A percentile compares a stretch with the other conserved stretches of the same genome.
Conservation (phyloP, 2,329 filamentous ascomycete genomes). For the Aspergillus candidus region DNA sequence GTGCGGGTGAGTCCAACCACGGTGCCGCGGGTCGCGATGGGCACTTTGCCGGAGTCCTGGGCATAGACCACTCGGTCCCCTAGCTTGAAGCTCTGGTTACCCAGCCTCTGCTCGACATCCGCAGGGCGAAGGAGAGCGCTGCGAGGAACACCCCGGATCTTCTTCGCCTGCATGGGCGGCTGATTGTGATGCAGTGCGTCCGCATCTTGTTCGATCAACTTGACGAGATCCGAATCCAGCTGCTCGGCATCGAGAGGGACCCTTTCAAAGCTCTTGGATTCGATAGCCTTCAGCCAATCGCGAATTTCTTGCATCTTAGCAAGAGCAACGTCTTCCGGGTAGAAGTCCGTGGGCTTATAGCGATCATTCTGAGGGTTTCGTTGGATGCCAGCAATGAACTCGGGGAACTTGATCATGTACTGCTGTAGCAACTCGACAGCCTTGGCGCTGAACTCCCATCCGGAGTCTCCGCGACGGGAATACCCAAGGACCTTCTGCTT, state of each 20-base stretch:
- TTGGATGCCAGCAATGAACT: conserved; percentile 87
- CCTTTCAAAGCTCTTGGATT: conserved; percentile 85
- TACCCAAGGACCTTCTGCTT: conserved; percentile 96
- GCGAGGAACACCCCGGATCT: conserved; percentile 73
- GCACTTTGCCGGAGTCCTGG: conserved; percentile 87
- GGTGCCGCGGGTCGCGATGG: conserved; percentile 84
- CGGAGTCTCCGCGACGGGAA: conserved; percentile 74
- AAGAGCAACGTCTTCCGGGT: conserved; percentile 65
- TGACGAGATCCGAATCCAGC: conserved; percentile 84
- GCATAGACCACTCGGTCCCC: conserved; percentile 93
- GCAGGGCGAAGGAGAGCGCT: conserved; percentile 85
- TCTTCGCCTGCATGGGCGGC: conserved; percentile 56
- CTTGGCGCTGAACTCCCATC: conserved; percentile 92
- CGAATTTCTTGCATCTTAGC: conserved; percentile 87
- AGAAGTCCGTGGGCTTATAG: conserved; percentile 79
- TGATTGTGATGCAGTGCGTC: conserved; percentile 55
- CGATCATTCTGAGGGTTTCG: conserved; percentile 79
- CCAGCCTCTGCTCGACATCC: conserved; percentile 88
- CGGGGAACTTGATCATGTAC: conserved; percentile 91
- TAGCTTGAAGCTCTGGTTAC: conserved; percentile 73
- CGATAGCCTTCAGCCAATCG: conserved; percentile 84
- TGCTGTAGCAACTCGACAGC: conserved; percentile 73
- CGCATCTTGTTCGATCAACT: conserved; percentile 68
- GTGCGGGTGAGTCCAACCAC: conserved; percentile 93
- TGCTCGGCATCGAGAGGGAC: conserved; percentile 97